These are phyloP conservation scores for Cercospora sesami DNA, from an alignment of 2,329 filamentous ascomycete species.

Conservation along the genomic window DNA sequence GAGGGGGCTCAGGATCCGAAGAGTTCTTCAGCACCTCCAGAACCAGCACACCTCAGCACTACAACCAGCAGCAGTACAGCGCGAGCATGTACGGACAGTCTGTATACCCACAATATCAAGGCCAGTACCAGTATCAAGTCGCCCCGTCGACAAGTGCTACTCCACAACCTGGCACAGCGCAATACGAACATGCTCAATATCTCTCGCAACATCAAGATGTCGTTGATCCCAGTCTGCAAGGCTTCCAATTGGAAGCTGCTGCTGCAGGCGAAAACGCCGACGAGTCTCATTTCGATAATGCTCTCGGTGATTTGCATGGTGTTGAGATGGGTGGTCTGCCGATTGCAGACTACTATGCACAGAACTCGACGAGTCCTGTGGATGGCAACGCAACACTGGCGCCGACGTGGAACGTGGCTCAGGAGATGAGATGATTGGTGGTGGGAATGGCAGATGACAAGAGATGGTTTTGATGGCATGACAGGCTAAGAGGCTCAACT, in stretches of 20 bases:
- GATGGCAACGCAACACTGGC: conserved; percentile 31
- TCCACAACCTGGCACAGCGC: conserved; percentile 26
- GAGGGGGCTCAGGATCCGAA: conserved; percentile 34
- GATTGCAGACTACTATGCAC: conserved; percentile 30
- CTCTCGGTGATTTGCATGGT: conserved; percentile 32
- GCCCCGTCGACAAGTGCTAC: conserved; percentile 20
- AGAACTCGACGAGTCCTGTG: conserved; percentile 29
- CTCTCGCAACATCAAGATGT: conserved; percentile 35
- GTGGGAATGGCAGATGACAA: not conserved
- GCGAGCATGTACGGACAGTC: conserved; percentile 28
- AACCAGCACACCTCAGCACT: conserved; percentile 35
- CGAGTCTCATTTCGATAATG: conserved; percentile 35
- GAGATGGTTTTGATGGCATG: not conserved
- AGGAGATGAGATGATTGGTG: conserved; percentile 16
- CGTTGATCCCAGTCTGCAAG: conserved; percentile 36
- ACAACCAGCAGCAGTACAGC: conserved; percentile 22
- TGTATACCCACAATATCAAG: conserved; percentile 32
- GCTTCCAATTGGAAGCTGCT: conserved; percentile 23
- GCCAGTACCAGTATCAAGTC: conserved; percentile 26
- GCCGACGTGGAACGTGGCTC: conserved; percentile 30
- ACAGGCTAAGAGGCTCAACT: not conserved
- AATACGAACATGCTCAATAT: conserved; percentile 38
- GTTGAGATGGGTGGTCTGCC: conserved; percentile 29
- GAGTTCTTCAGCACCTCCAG: conserved; percentile 35
- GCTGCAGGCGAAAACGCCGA: conserved; percentile 15